Conservation (phyloP, 2,329 filamentous ascomycete species). For the Sphaceloma murrayae region DNA sequence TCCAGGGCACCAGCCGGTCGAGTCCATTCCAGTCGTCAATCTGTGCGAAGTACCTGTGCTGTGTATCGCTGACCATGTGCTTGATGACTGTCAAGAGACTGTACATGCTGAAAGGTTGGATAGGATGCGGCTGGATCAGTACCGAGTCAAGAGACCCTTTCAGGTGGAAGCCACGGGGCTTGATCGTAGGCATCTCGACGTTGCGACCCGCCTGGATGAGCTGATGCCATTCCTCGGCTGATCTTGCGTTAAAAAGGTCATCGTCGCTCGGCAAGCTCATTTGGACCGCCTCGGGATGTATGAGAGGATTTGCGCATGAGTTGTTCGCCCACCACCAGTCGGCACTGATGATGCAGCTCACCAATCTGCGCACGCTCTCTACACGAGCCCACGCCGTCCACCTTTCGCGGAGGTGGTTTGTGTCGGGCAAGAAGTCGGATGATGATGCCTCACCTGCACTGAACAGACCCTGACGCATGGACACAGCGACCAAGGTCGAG, state of each 20-base stretch:
- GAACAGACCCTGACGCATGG: constrained; percentile 42
- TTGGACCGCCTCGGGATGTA: constrained; percentile 18
- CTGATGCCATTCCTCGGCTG: constrained; percentile 16
- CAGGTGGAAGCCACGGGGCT: constrained; percentile 18
- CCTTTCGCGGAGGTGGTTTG: constrained; percentile 34
- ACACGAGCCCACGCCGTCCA: constrained; percentile 47
- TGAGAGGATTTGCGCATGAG: constrained; percentile 15
- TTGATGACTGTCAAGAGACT: constrained; percentile 19
- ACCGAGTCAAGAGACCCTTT: constrained; percentile 18
- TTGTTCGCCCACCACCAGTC: constrained; percentile 21
- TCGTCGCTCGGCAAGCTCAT: constrained; percentile 19
- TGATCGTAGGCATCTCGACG: constrained; percentile 18
- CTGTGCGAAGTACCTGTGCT: constrained; percentile 19
- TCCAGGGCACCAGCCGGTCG: constrained; percentile 23
- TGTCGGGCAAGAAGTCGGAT: constrained; percentile 30
- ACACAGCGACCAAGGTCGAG: constrained; percentile 39
- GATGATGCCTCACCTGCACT: constrained; percentile 40
- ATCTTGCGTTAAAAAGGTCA: constrained; percentile 18
- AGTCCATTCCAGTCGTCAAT: constrained; percentile 19
- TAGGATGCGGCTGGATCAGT: constrained; percentile 17
- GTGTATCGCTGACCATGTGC: constrained; percentile 19
- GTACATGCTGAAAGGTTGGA: constrained; percentile 18
- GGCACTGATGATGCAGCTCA: constrained; percentile 17
- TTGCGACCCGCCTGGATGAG: constrained; percentile 17
- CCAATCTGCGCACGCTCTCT: constrained; percentile 33